Conservation (phyloP, 164 flowering plant genomes). For the Pachysandra terminalis region DNA sequence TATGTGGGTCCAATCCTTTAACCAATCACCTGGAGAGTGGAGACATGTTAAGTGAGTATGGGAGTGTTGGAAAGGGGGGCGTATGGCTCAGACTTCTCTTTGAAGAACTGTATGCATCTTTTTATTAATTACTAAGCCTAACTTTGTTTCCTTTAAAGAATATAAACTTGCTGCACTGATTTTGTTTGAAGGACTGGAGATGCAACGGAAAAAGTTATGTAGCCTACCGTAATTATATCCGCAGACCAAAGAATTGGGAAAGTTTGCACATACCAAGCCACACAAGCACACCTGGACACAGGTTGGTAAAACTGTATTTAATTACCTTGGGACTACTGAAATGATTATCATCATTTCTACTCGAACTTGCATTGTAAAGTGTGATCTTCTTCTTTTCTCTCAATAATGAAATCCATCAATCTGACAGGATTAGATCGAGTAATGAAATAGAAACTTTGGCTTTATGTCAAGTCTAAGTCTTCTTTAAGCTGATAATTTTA, state of each 20-base stretch:
- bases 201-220: conserved; percentile 96
- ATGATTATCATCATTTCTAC: not conserved
- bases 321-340: not conserved
- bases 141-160: too few relatives aligned
- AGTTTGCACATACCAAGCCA: conserved; percentile 53
- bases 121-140: too few relatives aligned
- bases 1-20: too few relatives aligned
- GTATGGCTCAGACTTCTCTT: too few relatives aligned
- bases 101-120: not conserved
- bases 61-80: too few relatives aligned
- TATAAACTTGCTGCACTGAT: conserved; percentile 10
- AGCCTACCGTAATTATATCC: conserved; percentile 80
- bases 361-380: not conserved
- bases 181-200: conserved; percentile 81
- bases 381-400: not conserved
- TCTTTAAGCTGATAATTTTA: not conserved
- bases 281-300: conserved; percentile 83
- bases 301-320: conserved; percentile 42
- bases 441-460: not conserved
- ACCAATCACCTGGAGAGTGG: too few relatives aligned
- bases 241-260: conserved; percentile 89
- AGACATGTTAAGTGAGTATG: too few relatives aligned
- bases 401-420: not conserved
- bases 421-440: not conserved
- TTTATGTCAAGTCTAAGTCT: not conserved